Percentiles rank a stretch among this genome's conserved stretches.
Evolutionary conservation across 768 basidiomycete species (phyloP).

Genomic region (Pluteus cervinus): DNA sequence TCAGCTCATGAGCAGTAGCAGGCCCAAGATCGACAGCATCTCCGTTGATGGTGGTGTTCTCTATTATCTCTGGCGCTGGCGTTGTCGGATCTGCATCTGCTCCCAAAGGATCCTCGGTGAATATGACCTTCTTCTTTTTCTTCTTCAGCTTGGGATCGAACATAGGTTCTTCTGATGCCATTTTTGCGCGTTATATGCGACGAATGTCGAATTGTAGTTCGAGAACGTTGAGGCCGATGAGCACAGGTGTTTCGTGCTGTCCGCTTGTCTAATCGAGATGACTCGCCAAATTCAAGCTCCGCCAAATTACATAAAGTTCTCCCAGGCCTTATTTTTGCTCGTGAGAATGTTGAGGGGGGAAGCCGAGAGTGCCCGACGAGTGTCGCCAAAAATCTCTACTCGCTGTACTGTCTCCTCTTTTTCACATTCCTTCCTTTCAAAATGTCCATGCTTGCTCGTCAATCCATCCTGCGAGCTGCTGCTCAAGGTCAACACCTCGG

Average conservation of each 20-base stretch:
- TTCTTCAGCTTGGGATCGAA: slow-evolving; percentile 85
- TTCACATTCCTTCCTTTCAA: slow-evolving; percentile 10
- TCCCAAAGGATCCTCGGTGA: slow-evolving; percentile 78
- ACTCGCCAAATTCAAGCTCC: not conserved
- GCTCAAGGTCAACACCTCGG: slow-evolving; percentile 27
- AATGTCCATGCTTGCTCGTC: slow-evolving; percentile 42
- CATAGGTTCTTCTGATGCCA: slow-evolving; percentile 68
- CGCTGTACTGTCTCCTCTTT: slow-evolving; percentile 5
- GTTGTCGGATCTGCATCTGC: slow-evolving; percentile 79
- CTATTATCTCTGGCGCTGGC: slow-evolving; percentile 70
- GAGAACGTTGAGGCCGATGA: slow-evolving; percentile 5
- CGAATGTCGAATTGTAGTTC: slow-evolving; percentile 1
- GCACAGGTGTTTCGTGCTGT: not conserved
- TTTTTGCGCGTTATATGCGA: too few species aligned
- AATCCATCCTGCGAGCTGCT: slow-evolving; percentile 33
- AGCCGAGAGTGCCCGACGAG: slow-evolving; percentile 38
- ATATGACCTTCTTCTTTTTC: slow-evolving; percentile 85
- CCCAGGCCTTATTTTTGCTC: too few species aligned
- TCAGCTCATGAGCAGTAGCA: slow-evolving; percentile 68
- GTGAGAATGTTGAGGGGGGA: slow-evolving; percentile 26
- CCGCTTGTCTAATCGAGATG: not conserved
- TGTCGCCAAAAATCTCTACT: slow-evolving; percentile 17
- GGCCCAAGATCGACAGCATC: slow-evolving; percentile 75
- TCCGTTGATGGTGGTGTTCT: slow-evolving; percentile 61
- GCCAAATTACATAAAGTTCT: too few species aligned